These are phyloP conservation scores for Nemania sp. DNA, from an alignment of 2,329 filamentous ascomycete genomes.

Conservation along the genomic window DNA sequence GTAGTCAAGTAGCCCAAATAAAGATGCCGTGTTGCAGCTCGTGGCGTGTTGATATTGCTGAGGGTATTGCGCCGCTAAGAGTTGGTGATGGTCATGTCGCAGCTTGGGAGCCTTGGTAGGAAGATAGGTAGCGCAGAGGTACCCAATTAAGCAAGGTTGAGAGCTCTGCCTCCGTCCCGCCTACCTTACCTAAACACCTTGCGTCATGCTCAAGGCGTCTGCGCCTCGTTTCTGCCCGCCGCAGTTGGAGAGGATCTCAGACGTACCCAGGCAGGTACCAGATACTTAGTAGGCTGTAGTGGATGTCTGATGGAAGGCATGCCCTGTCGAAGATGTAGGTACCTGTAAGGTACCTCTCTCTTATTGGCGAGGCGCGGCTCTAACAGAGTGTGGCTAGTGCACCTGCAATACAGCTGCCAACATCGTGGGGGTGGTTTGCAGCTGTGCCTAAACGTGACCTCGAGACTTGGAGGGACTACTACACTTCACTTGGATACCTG, in stretches of 20 bases:
- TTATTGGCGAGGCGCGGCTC: background rate
- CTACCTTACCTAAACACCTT: conserved; percentile 1
- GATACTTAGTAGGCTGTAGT: too few relatives aligned
- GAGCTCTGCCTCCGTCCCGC: too few relatives aligned
- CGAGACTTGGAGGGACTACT: too few relatives aligned
- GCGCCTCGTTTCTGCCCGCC: conserved; percentile 7
- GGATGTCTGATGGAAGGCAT: too few relatives aligned
- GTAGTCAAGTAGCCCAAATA: background rate
- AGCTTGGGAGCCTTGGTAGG: conserved; percentile 25
- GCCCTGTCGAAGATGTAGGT: too few relatives aligned
- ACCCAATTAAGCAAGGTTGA: too few relatives aligned
- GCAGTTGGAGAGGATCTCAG: too few relatives aligned
- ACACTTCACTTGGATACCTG: too few relatives aligned
- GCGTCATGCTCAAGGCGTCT: conserved; percentile 17
- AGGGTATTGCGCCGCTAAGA: conserved; percentile 15
- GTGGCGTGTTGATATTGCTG: background rate
- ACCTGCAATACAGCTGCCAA: too few relatives aligned
- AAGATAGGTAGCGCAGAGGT: conserved; percentile 6
- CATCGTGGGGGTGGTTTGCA: too few relatives aligned
- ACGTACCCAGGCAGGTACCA: too few relatives aligned
- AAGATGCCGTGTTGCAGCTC: conserved; percentile 8
- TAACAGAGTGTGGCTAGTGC: background rate
- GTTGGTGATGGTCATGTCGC: conserved; percentile 24
- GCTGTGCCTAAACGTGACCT: too few relatives aligned
- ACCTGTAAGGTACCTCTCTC: background rate